Conservation (phyloP, 352 stramenopile species). For the Globisporangium camurandrum region DNA sequence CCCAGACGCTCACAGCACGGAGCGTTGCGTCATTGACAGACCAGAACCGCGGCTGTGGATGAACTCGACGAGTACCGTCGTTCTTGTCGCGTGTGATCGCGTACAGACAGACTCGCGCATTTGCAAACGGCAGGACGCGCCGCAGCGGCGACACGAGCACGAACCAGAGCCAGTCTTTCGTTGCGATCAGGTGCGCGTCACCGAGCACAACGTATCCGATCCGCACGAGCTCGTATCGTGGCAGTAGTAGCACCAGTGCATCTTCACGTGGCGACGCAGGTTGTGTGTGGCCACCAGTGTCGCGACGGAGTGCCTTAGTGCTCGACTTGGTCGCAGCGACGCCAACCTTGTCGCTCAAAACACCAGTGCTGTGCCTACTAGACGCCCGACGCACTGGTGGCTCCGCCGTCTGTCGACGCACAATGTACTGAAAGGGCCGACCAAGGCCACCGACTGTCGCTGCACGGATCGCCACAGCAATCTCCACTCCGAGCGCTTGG, state of each 20-base stretch:
- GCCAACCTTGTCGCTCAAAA: too few relatives aligned
- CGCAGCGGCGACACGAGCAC: neutral
- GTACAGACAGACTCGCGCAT: neutral
- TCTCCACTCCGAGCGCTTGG: neutral
- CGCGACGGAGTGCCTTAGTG: neutral
- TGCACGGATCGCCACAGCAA: neutral
- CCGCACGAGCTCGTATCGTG: slow-evolving; percentile 8
- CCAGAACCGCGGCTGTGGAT: neutral
- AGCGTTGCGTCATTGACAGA: too few relatives aligned
- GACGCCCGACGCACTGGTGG: neutral
- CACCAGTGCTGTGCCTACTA: neutral
- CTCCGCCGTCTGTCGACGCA: neutral
- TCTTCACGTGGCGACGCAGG: neutral
- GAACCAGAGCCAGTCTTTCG: slow-evolving; percentile 14
- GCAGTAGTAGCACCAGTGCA: neutral
- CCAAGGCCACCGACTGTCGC: slow-evolving; percentile 3
- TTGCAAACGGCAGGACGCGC: slow-evolving; percentile 3
- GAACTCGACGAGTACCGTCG: neutral
- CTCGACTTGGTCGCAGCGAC: neutral
- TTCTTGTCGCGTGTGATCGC: neutral
- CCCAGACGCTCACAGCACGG: too few relatives aligned
- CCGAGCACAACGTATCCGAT: slow-evolving; percentile 16
- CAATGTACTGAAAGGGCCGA: neutral
- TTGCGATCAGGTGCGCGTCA: slow-evolving; percentile 12
- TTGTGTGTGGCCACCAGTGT: neutral